Evolutionary conservation across 169 alveolate genomes (phyloP), one percentile per base, ranked within the genome.

Genomic region (Sarcocystis neurona): DNA sequence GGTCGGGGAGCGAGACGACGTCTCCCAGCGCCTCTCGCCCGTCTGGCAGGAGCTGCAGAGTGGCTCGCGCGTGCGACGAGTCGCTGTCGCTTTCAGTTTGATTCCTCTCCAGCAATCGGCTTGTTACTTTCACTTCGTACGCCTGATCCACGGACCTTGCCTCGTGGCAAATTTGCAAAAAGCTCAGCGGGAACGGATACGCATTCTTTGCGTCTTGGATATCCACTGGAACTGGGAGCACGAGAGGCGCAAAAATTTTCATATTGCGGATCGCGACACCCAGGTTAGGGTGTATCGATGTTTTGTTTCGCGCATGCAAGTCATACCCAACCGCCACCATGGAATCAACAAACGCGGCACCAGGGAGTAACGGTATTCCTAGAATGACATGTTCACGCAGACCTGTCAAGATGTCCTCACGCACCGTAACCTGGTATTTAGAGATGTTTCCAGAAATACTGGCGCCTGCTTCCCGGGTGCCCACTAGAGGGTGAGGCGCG

Each of bases 351-450:
- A 63, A 63, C 0, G 75, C 75, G 43, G 75, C 75, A 1, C 75
- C 75, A 1, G 75, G 75, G 44, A 63, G 27, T 41, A 63, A 43
- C 39, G 75, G 75, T 15, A 18, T 18, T 15, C 75, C 75, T 6
- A 63, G 75, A 43, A 63, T 63, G 20, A 63, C 75, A n/a, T 63
- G 75, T 6, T 63, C 75, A 4, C 75, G 5, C 75, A 63, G 75
- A 37, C 46, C 75, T 30, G 27, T n/a, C 8, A 63, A 43, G n/a
- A 63, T 41, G 43, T 63, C 75, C 46, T 12, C 4, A 18, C 75
- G 75, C 6, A 63, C 75, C 41, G 44, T 63, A 15, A 37, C 32
- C 20, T 41, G 10, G 12, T 63, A 63, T n/a, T 20, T 10, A n/a
- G 37, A 30, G 8, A n/a, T 41, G 75, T 41, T 41, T n/a, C 41